Base-by-base conservation (phyloP, 2,329 filamentous ascomycete genomes). In the Curvularia sp. region DNA sequence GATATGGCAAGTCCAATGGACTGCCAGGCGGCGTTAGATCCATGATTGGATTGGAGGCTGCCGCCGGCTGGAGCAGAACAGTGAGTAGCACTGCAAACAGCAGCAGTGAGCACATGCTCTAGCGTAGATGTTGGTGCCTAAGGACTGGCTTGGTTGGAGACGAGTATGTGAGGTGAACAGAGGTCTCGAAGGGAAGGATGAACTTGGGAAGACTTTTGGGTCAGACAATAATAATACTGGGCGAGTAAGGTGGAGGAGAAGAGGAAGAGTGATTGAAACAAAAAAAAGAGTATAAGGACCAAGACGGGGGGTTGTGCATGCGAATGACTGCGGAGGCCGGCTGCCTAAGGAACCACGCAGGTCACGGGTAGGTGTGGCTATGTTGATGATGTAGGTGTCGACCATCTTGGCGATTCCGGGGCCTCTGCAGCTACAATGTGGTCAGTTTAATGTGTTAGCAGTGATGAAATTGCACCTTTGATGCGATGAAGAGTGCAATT, bases 81-180 rank as follows among this genome's bases (percentile, higher is more conserved):
- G 68, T 55, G 42, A 75, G 48, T 10, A 75, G 51, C 51, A 75
- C 59, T 52, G 64, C 60, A 55, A 72, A 23, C 9, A 71, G 45
- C 27, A 76, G 61, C 55, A 70, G 64, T 54, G 57, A 68, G 64
- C 61, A 62, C 74, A 77, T 75, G 61, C 66, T 74, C 60, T 53
- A 50, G 53, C 48, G 41, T 49, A 38, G 38, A 53, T 53, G 27
- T 67, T 23, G 68, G 18, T 71, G 70, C 69, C 72, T 73, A 53
- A 59, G 68, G 56, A 58, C 27, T n/a, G 15, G 30, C 30, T 58
- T 49, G 47, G 47, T 55, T 47, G 45, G 46, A 49, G 47, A 45
- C 57, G 60, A 63, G 49, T 55, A 63, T 49, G 55, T 59, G 55
- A 49, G n/a, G 15, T n/a, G 5, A 23, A n/a, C 32, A 49, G 34